Base-by-base conservation (phyloP, 495 filamentous ascomycete genomes). In the Tuber melanosporum region DNA sequence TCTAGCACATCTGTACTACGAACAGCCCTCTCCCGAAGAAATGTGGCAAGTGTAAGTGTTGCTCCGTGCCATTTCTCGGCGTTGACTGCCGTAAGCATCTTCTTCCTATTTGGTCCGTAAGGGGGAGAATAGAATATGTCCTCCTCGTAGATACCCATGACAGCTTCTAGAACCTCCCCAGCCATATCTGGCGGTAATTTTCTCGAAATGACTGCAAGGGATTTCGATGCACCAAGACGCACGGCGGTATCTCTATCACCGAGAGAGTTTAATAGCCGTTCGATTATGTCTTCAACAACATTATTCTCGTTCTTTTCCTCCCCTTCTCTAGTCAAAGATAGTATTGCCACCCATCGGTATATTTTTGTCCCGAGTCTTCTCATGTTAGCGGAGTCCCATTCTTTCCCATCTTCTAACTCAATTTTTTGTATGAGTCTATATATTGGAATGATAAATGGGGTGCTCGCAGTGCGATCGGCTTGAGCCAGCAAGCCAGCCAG, bases 61-160 rank as follows among this genome's bases (percentile, higher is more conserved):
- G 96, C 83, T 8, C 95, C 95, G 81, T 99, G 95, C 95, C 95
- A 99, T 83, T 91, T 88, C 12, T 93, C 87, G 2, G 93, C 88
- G 82, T 95, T 89, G 46, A 94, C 93, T 1, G 89, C 89, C 72
- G 89, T 89, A 52, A 95, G 84, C 81, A 47, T 84, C 84, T 82
- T 79, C 45, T 73, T 69, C 36, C 66, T 72, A 12, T 41, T 72
- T 39, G 70, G 47, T 8, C 71, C 72, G 45, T 22, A 69, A 22
- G 49, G 57, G 14, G 80, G 78, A 14, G 81, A 85, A 84, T 87
- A 91, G n/a, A 94, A 87, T 3, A 95, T 90, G 77, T 97, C 92
- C 75, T 91, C 89, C 70, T 92, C 89, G 44, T 97, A 86, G 2
- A 88, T 89, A 15, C 89, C 90, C 73, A 95, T 88, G 45, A 98